phyloP scores from a whole-genome alignment of 2,329 filamentous ascomycete species.

The Thielaviopsis musarum region DNA sequence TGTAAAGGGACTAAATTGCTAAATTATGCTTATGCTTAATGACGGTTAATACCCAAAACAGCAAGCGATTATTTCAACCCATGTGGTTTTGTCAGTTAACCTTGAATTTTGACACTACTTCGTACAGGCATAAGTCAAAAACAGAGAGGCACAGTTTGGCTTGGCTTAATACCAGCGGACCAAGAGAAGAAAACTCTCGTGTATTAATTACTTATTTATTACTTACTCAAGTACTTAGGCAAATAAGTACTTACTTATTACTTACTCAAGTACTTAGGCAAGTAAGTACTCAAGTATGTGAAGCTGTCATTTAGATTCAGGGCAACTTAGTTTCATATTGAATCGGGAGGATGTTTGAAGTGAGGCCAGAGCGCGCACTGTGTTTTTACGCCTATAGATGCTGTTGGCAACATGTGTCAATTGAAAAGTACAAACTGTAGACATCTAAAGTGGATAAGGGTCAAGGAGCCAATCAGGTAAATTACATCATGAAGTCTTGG shows the following conservation, averaged over 20 bases:
- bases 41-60: not conserved
- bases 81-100: not conserved
- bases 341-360: not conserved
- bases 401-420: not conserved
- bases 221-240: too few relatives aligned
- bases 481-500: constrained; percentile 3
- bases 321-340: constrained; percentile 1
- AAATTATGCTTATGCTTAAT: not conserved
- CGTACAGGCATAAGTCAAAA: not conserved
- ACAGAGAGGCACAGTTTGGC: not conserved
- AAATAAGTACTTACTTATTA: too few relatives aligned
- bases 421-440: not conserved
- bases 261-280: too few relatives aligned
- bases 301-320: not conserved
- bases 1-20: not conserved
- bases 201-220: too few relatives aligned
- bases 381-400: not conserved
- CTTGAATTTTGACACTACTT: not conserved
- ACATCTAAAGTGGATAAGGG: not conserved
- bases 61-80: not conserved
- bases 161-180: not conserved
- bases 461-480: not conserved
- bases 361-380: constrained; percentile 8
- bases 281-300: too few relatives aligned
- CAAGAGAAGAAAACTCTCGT: not conserved